phyloP scores from a whole-genome alignment of 106 monocot species.

The Amphibolis antarctica region DNA sequence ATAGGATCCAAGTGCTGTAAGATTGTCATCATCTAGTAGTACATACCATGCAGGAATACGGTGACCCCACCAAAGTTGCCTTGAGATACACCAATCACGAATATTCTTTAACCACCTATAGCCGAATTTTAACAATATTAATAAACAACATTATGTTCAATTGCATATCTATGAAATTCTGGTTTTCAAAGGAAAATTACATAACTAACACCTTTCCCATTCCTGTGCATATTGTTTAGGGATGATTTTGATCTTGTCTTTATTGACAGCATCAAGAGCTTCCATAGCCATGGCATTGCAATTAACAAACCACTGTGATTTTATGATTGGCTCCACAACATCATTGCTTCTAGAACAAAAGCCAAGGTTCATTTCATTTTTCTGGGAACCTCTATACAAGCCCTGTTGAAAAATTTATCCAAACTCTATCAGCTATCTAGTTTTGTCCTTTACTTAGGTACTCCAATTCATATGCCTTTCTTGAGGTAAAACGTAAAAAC shows the following conservation, averaged over 20 bases:
- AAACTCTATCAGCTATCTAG: not conserved
- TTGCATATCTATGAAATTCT: not conserved
- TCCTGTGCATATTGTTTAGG: constrained; percentile 79
- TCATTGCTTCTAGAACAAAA: constrained; percentile 90
- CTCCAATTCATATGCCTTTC: not conserved
- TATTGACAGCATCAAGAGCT: constrained; percentile 75
- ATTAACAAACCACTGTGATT: constrained; percentile 94
- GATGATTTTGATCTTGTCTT: constrained; percentile 83
- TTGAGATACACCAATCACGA: constrained; percentile 97
- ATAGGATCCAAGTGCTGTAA: constrained; percentile 61
- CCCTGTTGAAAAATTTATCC: constrained; percentile 27
- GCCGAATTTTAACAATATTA: not conserved
- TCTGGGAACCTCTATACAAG: constrained; percentile 59
- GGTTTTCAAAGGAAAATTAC: not conserved
- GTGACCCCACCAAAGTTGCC: constrained; percentile 99
- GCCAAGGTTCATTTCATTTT: constrained; percentile 89
- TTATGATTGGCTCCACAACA: constrained; percentile 93
- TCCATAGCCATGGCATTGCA: constrained; percentile 70
- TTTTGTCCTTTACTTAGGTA: not conserved
- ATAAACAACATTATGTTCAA: not conserved
- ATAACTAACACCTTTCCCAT: constrained; percentile 64
- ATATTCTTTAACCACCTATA: constrained; percentile 90
- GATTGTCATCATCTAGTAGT: constrained; percentile 52
- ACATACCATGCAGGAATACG: constrained; percentile 98
- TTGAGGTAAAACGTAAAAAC: too few relatives aligned